Percentiles rank a stretch among this genome's conserved stretches.
These are phyloP conservation scores for Irpex lacteus DNA, from an alignment of 1,284 basidiomycete species.

Conservation along the genomic window DNA sequence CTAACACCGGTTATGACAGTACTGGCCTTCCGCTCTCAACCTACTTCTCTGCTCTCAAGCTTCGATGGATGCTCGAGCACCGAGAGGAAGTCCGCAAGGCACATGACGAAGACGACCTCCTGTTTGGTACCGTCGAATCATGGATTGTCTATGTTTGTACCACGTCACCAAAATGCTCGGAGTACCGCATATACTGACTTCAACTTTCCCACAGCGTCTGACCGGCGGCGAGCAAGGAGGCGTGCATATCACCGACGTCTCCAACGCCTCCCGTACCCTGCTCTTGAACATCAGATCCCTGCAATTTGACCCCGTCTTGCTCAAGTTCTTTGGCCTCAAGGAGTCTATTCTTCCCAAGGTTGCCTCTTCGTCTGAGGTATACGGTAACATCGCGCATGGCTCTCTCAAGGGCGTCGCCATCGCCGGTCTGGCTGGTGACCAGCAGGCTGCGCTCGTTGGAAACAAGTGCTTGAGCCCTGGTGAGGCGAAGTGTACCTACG, in stretches of 20 bases:
- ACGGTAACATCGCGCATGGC: conserved; percentile 74
- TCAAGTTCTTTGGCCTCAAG: conserved; percentile 87
- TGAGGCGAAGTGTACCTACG: conserved; percentile 94
- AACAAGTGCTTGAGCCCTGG: conserved; percentile 89
- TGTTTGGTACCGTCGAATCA: conserved; percentile 95
- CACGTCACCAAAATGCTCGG: not conserved
- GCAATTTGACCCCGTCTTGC: conserved; percentile 80
- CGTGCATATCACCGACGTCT: conserved; percentile 92
- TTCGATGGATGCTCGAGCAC: conserved; percentile 96
- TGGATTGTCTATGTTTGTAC: conserved; percentile 88
- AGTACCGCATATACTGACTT: conserved; percentile 3
- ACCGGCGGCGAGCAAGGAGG: conserved; percentile 69
- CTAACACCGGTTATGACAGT: conserved; percentile 35
- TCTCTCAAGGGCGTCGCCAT: conserved; percentile 79
- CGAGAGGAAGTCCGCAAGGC: conserved; percentile 78
- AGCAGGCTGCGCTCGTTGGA: conserved; percentile 94
- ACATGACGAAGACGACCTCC: conserved; percentile 78
- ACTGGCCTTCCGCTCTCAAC: conserved; percentile 94
- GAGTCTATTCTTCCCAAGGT: conserved; percentile 81
- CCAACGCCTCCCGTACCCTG: conserved; percentile 95
- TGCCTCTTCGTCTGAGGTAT: conserved; percentile 90
- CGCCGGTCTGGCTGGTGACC: conserved; percentile 92
- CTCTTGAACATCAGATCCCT: conserved; percentile 84
- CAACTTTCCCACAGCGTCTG: conserved; percentile 58
- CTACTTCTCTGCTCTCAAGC: conserved; percentile 95